A percentile compares a stretch with the other conserved stretches of the same genome.
These are phyloP conservation scores for Chiua virens DNA, from an alignment of 768 basidiomycete genomes.

Conservation along the genomic window DNA sequence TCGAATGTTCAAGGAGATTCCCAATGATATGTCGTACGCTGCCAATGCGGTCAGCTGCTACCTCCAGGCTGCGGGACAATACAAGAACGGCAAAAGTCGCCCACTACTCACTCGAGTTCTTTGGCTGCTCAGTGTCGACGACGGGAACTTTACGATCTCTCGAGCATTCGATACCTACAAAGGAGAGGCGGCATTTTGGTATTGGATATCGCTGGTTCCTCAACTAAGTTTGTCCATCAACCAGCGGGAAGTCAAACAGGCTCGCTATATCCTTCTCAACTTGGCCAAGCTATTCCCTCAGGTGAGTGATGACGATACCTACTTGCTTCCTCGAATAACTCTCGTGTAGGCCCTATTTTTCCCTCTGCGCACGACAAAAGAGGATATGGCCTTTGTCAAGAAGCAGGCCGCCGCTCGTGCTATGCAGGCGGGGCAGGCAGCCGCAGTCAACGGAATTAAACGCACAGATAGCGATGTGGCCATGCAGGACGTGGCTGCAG, in stretches of 20 bases:
- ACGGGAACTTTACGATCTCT: conserved; percentile 65
- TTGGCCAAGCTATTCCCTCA: conserved; percentile 93
- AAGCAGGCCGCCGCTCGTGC: conserved; percentile 41
- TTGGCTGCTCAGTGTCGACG: conserved; percentile 96
- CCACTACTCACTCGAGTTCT: conserved; percentile 88
- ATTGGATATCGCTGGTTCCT: conserved; percentile 97
- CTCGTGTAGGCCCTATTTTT: conserved; percentile 84
- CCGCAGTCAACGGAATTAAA: conserved; percentile 24
- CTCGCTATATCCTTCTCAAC: conserved; percentile 82
- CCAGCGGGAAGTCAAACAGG: conserved; percentile 91
- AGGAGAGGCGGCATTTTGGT: conserved; percentile 96
- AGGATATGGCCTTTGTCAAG: conserved; percentile 57
- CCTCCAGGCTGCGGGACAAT: conserved; percentile 93
- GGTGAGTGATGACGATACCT: conserved; percentile 43
- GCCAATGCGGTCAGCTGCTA: conserved; percentile 96
- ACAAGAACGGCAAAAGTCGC: conserved; percentile 91
- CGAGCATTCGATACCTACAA: conserved; percentile 92
- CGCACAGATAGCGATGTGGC: conserved; percentile 31
- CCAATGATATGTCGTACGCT: conserved; percentile 70
- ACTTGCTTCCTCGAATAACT: conserved; percentile 3
- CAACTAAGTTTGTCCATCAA: conserved; percentile 89
- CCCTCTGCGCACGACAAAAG: conserved; percentile 81
- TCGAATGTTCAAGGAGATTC: conserved; percentile 85
- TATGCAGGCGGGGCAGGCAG: conserved; percentile 35
- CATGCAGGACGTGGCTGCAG: conserved; percentile 30